Base-by-base conservation (phyloP, 2,329 filamentous ascomycete species). In the Teratosphaeria viscida region DNA sequence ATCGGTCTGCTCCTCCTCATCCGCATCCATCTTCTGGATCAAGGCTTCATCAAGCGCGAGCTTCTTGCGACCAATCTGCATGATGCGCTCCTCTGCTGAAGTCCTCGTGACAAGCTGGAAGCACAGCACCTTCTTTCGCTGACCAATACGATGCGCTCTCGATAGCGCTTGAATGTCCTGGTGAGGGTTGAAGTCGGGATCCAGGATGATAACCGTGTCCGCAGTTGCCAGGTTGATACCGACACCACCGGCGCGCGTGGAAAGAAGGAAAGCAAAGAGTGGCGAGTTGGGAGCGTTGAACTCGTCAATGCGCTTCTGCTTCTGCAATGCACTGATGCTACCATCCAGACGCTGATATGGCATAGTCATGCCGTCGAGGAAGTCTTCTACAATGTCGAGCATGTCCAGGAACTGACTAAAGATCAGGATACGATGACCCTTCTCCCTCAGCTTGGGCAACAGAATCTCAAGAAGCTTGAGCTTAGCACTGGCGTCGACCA, bases 181-280 rank as follows among this genome's bases (percentile, higher is more conserved):
- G 70, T 99, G 94, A 0, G 94, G 94, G 63, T 99, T 99, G 78
- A 95, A 97, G 70, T 99, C 94, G 0, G 90, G 90, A 67, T 99
- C 92, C 65, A 97, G 85, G 65, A 99, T 96, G 64, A 99, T 96
- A 62, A 99, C 95, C 0, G 94, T 99, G 70, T 99, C 94, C 2
- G 94, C 94, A 7, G 92, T 96, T 0, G 94, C 94, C 59, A 99
- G 81, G 70, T 99, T 99, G 78, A 99, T 99, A 16, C 94, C 95
- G 0, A 99, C 92, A 68, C 95, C 94, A 58, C 94, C 94, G 19
- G 95, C 92, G 63, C 94, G 86, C 3, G 95, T 99, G 0, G 92
- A 97, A 0, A 99, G 80, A 19, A 99, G 76, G 74, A 99, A 97
- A 0, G 88, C 91, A 72, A 97, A 99, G 0, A 95, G 77, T 0